phyloP scores from a whole-genome alignment of 2,329 filamentous ascomycete genomes.

The Stromatinia cepivora region DNA sequence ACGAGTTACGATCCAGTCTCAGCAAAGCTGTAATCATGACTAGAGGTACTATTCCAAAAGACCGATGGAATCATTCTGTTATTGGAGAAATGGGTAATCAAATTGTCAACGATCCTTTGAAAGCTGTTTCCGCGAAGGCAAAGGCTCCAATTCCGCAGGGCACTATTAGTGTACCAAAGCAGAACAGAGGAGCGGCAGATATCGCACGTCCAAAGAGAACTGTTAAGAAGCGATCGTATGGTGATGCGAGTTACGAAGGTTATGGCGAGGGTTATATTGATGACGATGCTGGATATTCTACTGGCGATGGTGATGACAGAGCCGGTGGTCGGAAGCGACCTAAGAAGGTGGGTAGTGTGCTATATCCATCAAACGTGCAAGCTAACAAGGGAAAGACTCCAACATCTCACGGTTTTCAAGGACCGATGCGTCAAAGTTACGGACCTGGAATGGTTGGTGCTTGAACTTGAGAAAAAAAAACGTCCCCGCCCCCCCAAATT shows the following conservation, averaged over 20 bases:
- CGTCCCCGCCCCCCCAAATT: slow-evolving; percentile 1
- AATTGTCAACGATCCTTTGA: slow-evolving; percentile 26
- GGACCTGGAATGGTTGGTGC: slow-evolving; percentile 60
- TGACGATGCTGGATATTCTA: slow-evolving; percentile 68
- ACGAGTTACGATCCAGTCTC: slow-evolving; percentile 47
- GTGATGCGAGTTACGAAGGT: slow-evolving; percentile 72
- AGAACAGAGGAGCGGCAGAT: slow-evolving; percentile 27
- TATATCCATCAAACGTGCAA: slow-evolving; percentile 24
- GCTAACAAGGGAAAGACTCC: slow-evolving; percentile 38
- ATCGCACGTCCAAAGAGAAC: slow-evolving; percentile 59
- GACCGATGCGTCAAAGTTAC: slow-evolving; percentile 46
- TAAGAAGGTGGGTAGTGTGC: slow-evolving; percentile 57
- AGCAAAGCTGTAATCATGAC: slow-evolving; percentile 57
- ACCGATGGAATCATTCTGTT: slow-evolving; percentile 58
- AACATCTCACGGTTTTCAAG: slow-evolving; percentile 34
- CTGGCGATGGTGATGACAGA: slow-evolving; percentile 67
- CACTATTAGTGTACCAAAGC: slow-evolving; percentile 1
- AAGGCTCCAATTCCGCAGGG: slow-evolving; percentile 3
- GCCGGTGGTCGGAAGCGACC: slow-evolving; percentile 57
- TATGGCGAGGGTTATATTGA: slow-evolving; percentile 72
- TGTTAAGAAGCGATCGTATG: slow-evolving; percentile 74
- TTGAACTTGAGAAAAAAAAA: slow-evolving; percentile 39
- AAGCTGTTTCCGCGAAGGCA: slow-evolving; percentile 26
- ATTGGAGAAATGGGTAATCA: slow-evolving; percentile 51
- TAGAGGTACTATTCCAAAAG: slow-evolving; percentile 56